These are phyloP conservation scores for Saccharomycopsis capsularis DNA, from an alignment of 805 yeast genomes.

Conservation along the genomic window DNA sequence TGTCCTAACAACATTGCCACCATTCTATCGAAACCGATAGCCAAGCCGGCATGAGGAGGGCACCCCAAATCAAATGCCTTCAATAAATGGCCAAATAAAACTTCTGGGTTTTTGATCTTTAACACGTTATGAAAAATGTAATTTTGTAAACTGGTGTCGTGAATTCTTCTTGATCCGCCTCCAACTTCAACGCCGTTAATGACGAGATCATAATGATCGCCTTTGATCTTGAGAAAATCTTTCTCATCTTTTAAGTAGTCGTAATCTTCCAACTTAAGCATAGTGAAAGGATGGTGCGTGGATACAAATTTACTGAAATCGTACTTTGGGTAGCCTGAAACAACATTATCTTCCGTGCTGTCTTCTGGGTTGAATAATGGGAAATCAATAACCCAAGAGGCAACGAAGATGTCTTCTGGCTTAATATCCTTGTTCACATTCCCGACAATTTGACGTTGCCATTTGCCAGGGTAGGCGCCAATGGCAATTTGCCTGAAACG, in stretches of 20 bases:
- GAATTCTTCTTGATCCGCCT: slow-evolving; percentile 95
- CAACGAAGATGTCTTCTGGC: slow-evolving; percentile 40
- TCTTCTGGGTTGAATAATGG: slow-evolving; percentile 84
- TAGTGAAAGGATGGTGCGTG: slow-evolving; percentile 97
- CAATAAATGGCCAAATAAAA: slow-evolving; percentile 78
- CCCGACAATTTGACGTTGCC: slow-evolving; percentile 36
- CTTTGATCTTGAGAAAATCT: slow-evolving; percentile 60
- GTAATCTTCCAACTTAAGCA: slow-evolving; percentile 71
- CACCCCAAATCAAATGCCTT: slow-evolving; percentile 82
- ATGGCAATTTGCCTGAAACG: slow-evolving; percentile 71
- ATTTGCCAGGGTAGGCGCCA: slow-evolving; percentile 41
- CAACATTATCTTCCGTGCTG: slow-evolving; percentile 21
- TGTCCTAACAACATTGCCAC: slow-evolving; percentile 84
- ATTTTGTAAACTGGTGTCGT: slow-evolving; percentile 72
- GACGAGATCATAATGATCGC: slow-evolving; percentile 92
- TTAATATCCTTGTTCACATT: slow-evolving; percentile 22
- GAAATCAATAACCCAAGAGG: slow-evolving; percentile 84
- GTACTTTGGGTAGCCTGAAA: slow-evolving; percentile 53
- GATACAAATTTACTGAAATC: slow-evolving; percentile 44
- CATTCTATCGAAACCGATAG: slow-evolving; percentile 89
- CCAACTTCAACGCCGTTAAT: slow-evolving; percentile 94
- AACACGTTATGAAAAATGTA: slow-evolving; percentile 63
- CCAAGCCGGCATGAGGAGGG: slow-evolving; percentile 98
- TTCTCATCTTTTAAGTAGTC: slow-evolving; percentile 35
- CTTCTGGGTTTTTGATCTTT: slow-evolving; percentile 48